These are phyloP conservation scores for Calonectria leucothoes DNA, from an alignment of 2,329 filamentous ascomycete species.

Conservation along the genomic window DNA sequence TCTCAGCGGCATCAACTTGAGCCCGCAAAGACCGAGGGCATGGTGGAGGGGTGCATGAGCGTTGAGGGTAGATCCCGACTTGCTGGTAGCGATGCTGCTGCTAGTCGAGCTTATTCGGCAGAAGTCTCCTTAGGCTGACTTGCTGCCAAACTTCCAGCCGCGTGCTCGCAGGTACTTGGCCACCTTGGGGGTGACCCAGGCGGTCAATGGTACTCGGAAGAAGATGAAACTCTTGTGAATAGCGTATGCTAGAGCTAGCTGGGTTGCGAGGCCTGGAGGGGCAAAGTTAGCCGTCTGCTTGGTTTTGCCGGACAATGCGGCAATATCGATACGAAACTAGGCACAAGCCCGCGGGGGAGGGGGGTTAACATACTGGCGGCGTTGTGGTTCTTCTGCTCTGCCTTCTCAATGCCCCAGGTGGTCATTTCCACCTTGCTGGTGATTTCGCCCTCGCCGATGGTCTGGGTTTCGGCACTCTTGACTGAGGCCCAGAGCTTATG, in stretches of 20 bases:
- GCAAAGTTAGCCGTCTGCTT: slow-evolving; percentile 37
- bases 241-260: slow-evolving; percentile 92
- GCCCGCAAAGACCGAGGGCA: background rate
- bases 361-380: slow-evolving; percentile 83
- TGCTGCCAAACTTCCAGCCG: slow-evolving; percentile 96
- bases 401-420: slow-evolving; percentile 72
- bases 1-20: slow-evolving; percentile 1
- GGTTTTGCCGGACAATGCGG: background rate
- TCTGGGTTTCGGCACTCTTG: slow-evolving; percentile 57
- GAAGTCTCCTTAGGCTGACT: slow-evolving; percentile 42
- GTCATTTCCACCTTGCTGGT: slow-evolving; percentile 63
- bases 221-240: slow-evolving; percentile 99
- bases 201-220: slow-evolving; percentile 90
- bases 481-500: slow-evolving; percentile 60
- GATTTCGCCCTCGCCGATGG: slow-evolving; percentile 56
- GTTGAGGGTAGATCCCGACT: background rate
- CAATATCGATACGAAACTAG: slow-evolving; percentile 12
- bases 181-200: slow-evolving; percentile 92
- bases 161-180: slow-evolving; percentile 87
- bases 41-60: background rate
- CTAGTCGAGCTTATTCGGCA: background rate
- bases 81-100: background rate
- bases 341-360: background rate
- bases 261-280: slow-evolving; percentile 73
- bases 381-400: slow-evolving; percentile 68